These are phyloP conservation scores for Roridomyces roridus DNA, from an alignment of 768 basidiomycete species.

Conservation along the genomic window DNA sequence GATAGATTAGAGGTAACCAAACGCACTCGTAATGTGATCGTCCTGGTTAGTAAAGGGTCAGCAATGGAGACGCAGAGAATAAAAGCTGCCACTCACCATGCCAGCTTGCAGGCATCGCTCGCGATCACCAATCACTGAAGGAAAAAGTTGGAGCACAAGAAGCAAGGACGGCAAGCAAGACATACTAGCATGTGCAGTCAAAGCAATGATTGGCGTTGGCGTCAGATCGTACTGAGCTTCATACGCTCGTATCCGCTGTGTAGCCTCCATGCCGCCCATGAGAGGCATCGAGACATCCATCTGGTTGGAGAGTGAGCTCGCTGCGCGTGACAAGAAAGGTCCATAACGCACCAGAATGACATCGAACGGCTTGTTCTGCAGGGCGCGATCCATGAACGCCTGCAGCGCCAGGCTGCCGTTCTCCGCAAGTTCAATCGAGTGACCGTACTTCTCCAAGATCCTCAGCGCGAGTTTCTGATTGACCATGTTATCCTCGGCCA, in stretches of 20 bases:
- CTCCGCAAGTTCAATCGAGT: constrained; percentile 95
- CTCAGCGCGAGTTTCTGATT: constrained; percentile 97
- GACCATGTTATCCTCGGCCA: constrained; percentile 96
- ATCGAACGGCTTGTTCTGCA: constrained; percentile 80
- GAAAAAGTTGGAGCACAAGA: background rate
- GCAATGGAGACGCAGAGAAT: background rate
- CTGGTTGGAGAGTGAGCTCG: constrained; percentile 42
- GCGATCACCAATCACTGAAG: constrained; percentile 85
- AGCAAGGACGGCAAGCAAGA: constrained; percentile 27
- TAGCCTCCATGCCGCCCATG: constrained; percentile 99
- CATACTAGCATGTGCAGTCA: constrained; percentile 96
- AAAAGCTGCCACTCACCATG: constrained; percentile 43
- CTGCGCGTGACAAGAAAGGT: background rate
- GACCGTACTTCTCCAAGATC: constrained; percentile 95
- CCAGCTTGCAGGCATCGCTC: constrained; percentile 80
- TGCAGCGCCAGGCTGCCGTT: constrained; percentile 95
- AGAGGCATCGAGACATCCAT: constrained; percentile 99
- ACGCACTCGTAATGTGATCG: constrained; percentile 60
- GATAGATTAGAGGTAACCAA: background rate
- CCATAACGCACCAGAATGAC: constrained; percentile 77
- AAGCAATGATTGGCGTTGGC: constrained; percentile 90
- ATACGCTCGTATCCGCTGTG: constrained; percentile 86
- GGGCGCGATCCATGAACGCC: constrained; percentile 81
- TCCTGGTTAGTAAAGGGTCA: constrained; percentile 25
- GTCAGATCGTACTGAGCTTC: constrained; percentile 75